phyloP scores from a whole-genome alignment of 176 grass and related monocot genomes.

The Paspalum vaginatum region DNA sequence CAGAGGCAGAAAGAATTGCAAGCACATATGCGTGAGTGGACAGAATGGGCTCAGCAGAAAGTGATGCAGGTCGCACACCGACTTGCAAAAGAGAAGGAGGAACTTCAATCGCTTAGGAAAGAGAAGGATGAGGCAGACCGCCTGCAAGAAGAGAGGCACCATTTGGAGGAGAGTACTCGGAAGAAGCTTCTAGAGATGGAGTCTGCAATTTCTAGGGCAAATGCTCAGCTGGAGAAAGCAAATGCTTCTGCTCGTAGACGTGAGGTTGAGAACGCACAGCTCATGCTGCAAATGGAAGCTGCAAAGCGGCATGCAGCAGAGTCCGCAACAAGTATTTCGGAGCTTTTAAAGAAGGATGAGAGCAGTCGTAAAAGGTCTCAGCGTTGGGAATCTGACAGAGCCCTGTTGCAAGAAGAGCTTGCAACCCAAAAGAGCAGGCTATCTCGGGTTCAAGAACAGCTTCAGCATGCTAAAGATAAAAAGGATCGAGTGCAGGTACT shows the following conservation, averaged over 20 bases:
- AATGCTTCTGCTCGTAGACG: slow-evolving; percentile 67
- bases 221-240: slow-evolving; percentile 69
- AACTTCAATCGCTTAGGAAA: slow-evolving; percentile 73
- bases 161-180: slow-evolving; percentile 74
- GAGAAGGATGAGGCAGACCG: slow-evolving; percentile 72
- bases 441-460: slow-evolving; percentile 56
- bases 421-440: slow-evolving; percentile 61
- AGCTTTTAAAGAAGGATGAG: slow-evolving; percentile 75
- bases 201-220: slow-evolving; percentile 75
- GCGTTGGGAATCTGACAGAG: slow-evolving; percentile 78
- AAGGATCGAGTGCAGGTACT: slow-evolving; percentile 69
- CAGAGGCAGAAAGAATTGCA: slow-evolving; percentile 78
- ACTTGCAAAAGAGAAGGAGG: slow-evolving; percentile 84
- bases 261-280: slow-evolving; percentile 68
- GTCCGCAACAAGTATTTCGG: slow-evolving; percentile 56
- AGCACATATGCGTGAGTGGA: slow-evolving; percentile 76
- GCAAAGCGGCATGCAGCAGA: slow-evolving; percentile 66
- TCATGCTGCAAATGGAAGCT: slow-evolving; percentile 83
- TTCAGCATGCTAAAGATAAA: slow-evolving; percentile 66
- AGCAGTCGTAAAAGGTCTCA: slow-evolving; percentile 78
- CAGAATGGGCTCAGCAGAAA: slow-evolving; percentile 93
- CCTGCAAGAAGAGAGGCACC: slow-evolving; percentile 71
- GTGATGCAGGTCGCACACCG: slow-evolving; percentile 92
- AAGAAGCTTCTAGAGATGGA: slow-evolving; percentile 97
- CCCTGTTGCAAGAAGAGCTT: slow-evolving; percentile 75